These are phyloP conservation scores for Lyophyllum shimeji DNA, from an alignment of 768 basidiomycete species.

Conservation along the genomic window DNA sequence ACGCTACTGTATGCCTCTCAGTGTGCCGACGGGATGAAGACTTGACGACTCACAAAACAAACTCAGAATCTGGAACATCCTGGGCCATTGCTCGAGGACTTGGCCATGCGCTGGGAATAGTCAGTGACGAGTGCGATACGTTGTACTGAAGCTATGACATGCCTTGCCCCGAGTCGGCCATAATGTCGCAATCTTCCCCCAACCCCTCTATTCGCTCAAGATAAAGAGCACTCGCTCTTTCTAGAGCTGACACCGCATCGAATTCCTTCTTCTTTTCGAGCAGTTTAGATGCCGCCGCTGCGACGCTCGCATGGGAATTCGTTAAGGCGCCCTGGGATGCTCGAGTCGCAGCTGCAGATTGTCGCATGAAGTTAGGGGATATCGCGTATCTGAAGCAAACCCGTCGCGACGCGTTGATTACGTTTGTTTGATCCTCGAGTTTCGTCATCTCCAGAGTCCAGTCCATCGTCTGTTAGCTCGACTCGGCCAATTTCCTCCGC, in stretches of 20 bases:
- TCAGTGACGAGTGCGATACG: neutral
- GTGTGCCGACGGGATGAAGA: neutral
- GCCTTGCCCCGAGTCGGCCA: constrained; percentile 80
- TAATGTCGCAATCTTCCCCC: constrained; percentile 70
- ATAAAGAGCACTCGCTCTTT: constrained; percentile 61
- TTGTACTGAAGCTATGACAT: constrained; percentile 2
- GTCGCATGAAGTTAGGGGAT: constrained; percentile 43
- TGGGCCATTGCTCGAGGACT: constrained; percentile 78
- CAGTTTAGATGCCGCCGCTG: constrained; percentile 55
- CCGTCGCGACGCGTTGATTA: constrained; percentile 22
- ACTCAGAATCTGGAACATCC: constrained; percentile 76
- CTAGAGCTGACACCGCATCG: constrained; percentile 72
- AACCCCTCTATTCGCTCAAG: constrained; percentile 67
- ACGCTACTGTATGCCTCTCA: constrained; percentile 41
- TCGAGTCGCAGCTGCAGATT: constrained; percentile 52
- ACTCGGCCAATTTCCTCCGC: neutral
- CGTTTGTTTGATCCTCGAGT: neutral
- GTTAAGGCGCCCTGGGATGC: constrained; percentile 45
- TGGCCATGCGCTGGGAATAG: constrained; percentile 61
- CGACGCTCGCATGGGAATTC: constrained; percentile 38
- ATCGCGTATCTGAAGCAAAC: neutral
- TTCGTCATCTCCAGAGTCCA: neutral
- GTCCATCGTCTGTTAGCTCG: too few relatives aligned
- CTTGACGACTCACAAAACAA: constrained; percentile 56
- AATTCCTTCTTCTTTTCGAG: constrained; percentile 81